A percentile compares a stretch with the other conserved stretches of the same genome.
Evolutionary conservation across 23 red algal genomes (phyloP).

Genomic region (Chondrus crispus): DNA sequence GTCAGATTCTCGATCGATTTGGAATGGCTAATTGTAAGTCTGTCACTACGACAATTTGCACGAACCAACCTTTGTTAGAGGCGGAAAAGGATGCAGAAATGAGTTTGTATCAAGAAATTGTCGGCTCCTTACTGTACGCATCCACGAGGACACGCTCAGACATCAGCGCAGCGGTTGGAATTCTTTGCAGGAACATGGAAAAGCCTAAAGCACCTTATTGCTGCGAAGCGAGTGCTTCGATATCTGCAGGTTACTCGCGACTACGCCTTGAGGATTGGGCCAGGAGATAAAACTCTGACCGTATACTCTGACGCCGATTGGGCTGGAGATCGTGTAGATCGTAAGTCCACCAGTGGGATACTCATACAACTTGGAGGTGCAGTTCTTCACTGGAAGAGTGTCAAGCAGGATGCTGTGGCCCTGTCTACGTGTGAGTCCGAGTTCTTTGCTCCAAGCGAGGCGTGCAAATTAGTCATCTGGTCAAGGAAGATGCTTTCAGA

Average conservation of each 20-base stretch:
- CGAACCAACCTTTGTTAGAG: no score
- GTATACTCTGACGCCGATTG: no score
- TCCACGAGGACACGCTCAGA: not conserved
- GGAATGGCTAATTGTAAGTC: not conserved
- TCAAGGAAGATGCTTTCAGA: not conserved
- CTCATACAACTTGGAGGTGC: not conserved
- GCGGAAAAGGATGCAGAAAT: not conserved
- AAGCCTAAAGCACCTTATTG: not conserved
- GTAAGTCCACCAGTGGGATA: not conserved
- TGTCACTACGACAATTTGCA: not conserved
- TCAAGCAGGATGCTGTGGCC: not conserved
- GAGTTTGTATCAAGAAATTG: constrained; percentile 8
- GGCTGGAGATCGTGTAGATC: not conserved
- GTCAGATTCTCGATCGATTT: not conserved
- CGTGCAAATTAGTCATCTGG: not conserved
- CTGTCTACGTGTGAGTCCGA: not conserved
- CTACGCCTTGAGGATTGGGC: not conserved
- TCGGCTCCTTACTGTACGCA: not conserved
- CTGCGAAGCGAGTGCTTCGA: not conserved
- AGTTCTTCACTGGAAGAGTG: not conserved
- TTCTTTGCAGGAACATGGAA: not conserved
- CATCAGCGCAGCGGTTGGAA: not conserved
- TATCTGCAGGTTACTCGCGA: not conserved
- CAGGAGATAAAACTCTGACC: not conserved
- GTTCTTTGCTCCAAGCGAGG: not conserved